Conservation (phyloP, 345 rosid genomes). For the Eucalyptus cloeziana region DNA sequence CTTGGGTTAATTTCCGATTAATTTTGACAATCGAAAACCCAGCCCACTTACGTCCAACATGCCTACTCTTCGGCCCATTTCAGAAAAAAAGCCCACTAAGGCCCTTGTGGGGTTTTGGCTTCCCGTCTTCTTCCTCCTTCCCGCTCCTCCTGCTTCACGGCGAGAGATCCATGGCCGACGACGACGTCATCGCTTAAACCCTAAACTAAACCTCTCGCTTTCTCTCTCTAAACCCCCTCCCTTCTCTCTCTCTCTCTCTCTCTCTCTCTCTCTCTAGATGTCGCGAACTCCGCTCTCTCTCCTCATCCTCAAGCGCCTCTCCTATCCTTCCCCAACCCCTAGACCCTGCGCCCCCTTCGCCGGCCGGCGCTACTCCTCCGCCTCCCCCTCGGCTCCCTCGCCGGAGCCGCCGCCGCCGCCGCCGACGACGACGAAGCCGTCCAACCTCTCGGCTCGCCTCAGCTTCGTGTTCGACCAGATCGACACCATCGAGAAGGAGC, state of each 20-base stretch:
- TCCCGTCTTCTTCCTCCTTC: neutral
- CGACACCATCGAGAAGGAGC: slow-evolving; percentile 69
- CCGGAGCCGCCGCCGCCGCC: slow-evolving; percentile 1
- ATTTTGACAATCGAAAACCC: neutral
- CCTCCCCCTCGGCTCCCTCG: neutral
- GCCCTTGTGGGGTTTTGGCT: neutral
- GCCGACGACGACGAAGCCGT: slow-evolving; percentile 30
- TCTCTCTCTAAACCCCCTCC: neutral
- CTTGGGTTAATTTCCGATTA: rapidly evolving
- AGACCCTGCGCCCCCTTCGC: neutral
- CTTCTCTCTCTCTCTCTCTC: neutral
- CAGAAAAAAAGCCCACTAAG: neutral
- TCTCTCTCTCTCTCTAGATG: neutral
- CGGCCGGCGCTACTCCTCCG: neutral
- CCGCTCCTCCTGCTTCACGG: neutral
- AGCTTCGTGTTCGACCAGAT: slow-evolving; percentile 93
- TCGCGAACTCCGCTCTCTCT: neutral
- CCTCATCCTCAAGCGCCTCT: neutral
- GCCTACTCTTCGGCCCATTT: neutral
- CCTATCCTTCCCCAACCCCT: neutral
- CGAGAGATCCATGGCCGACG: neutral
- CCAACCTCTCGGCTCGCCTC: slow-evolving; percentile 80
- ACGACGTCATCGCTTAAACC: neutral
- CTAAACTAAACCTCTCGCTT: neutral
- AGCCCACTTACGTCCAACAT: rapidly evolving